phyloP scores from a whole-genome alignment of 768 basidiomycete genomes.

The Leccinum barrowsii region DNA sequence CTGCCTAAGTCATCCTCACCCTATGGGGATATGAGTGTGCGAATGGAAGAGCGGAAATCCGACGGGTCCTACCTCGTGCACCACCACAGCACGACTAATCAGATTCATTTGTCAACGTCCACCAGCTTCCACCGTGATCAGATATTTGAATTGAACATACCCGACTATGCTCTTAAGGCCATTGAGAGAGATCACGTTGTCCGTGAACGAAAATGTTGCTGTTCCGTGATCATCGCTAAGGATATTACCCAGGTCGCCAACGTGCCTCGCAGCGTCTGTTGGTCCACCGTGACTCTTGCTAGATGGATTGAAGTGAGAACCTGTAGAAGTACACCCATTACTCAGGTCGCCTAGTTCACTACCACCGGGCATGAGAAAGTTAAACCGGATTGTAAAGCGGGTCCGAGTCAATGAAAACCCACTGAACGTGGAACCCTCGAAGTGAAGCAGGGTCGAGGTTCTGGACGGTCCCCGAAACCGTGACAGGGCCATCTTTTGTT shows the following conservation, averaged over 20 bases:
- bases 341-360: slow-evolving; percentile 56
- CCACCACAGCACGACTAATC: slow-evolving; percentile 62
- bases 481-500: slow-evolving; percentile 47
- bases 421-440: slow-evolving; percentile 85
- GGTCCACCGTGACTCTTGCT: slow-evolving; percentile 64
- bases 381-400: slow-evolving; percentile 19
- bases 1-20: slow-evolving; percentile 79
- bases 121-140: neutral
- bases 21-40: slow-evolving; percentile 29
- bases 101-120: slow-evolving; percentile 3
- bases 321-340: slow-evolving; percentile 64
- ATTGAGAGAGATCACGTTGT: slow-evolving; percentile 60
- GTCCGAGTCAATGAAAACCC: slow-evolving; percentile 22
- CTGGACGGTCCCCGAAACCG: slow-evolving; percentile 57
- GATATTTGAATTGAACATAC: slow-evolving; percentile 34
- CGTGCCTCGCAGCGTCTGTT: slow-evolving; percentile 52
- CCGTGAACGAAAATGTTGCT: slow-evolving; percentile 56
- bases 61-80: slow-evolving; percentile 54
- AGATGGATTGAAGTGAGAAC: slow-evolving; percentile 76
- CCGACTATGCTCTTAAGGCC: slow-evolving; percentile 69
- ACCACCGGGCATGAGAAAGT: neutral
- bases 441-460: slow-evolving; percentile 54
- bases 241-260: slow-evolving; percentile 78
- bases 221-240: slow-evolving; percentile 53
- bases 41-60: slow-evolving; percentile 4